A percentile compares a stretch with the other conserved stretches of the same genome.
These are phyloP conservation scores for Grosmannia huntii DNA, from an alignment of 2,329 filamentous ascomycete genomes.

Conservation along the genomic window DNA sequence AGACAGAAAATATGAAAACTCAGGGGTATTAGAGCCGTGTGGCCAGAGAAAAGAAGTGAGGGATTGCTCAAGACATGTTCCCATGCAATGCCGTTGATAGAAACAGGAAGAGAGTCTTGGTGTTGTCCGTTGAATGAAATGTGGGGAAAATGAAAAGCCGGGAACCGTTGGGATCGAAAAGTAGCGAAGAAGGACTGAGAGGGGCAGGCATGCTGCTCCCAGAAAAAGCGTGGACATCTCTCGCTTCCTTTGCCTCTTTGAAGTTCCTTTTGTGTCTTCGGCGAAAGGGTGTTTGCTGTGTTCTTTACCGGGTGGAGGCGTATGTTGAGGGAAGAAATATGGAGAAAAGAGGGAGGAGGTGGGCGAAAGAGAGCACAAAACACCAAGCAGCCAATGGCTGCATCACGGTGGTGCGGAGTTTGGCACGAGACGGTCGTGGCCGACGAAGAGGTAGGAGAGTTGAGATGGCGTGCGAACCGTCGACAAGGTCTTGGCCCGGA, in stretches of 20 bases:
- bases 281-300: not conserved
- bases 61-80: not conserved
- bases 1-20: not conserved
- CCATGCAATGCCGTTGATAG: not conserved
- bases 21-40: not conserved
- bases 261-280: not conserved
- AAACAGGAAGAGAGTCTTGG: not conserved
- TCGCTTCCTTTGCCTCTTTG: too few relatives aligned
- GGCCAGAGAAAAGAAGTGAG: not conserved
- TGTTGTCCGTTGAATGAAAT: not conserved
- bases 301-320: not conserved
- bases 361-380: not conserved
- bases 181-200: not conserved
- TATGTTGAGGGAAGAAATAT: too few relatives aligned
- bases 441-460: constrained; percentile 35
- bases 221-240: too few relatives aligned
- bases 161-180: not conserved
- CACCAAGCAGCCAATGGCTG: not conserved
- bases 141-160: not conserved
- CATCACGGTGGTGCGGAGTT: constrained; percentile 21
- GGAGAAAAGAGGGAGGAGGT: not conserved
- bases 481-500: constrained; percentile 22
- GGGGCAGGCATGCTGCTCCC: not conserved
- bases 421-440: constrained; percentile 28
- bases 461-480: constrained; percentile 29